A percentile compares a stretch with the other conserved stretches of the same genome.
Evolutionary conservation across 31 red algal species (phyloP).

Genomic region (Asparagopsis taxiformis): DNA sequence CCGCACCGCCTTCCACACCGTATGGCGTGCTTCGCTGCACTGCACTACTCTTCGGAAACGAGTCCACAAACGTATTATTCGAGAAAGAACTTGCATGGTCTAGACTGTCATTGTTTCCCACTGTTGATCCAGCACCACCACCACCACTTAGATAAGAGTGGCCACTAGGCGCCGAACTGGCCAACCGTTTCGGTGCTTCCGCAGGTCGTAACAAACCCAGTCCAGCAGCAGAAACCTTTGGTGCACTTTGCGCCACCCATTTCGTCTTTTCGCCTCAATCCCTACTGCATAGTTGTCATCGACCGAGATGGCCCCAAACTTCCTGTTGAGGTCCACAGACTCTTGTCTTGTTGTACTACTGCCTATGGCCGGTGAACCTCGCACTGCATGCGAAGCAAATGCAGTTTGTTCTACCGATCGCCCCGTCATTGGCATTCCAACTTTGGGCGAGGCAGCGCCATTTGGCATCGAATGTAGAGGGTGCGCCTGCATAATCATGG

Average conservation of each 20-base stretch:
- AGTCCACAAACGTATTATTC: background rate
- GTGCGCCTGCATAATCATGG: background rate
- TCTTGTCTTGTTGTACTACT: too few relatives aligned
- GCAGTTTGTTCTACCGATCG: background rate
- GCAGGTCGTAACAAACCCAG: too few relatives aligned
- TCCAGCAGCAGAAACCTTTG: too few relatives aligned
- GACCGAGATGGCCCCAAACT: background rate
- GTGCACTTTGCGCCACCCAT: too few relatives aligned
- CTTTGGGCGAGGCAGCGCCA: background rate
- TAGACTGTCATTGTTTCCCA: background rate
- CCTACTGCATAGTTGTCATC: background rate
- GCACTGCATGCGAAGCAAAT: too few relatives aligned
- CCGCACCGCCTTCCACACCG: background rate
- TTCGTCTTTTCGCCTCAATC: too few relatives aligned
- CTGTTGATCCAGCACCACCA: background rate
- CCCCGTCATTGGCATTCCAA: background rate
- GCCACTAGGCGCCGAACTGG: constrained; percentile 25
- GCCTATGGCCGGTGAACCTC: too few relatives aligned
- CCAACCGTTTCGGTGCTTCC: constrained; percentile 18
- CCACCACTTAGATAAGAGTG: constrained; percentile 3
- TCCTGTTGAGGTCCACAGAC: background rate
- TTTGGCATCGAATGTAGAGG: background rate
- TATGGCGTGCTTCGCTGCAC: background rate
- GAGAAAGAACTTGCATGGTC: background rate
- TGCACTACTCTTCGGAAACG: background rate